Base-by-base conservation (phyloP, 768 basidiomycete species). In the Harrya chromipes region DNA sequence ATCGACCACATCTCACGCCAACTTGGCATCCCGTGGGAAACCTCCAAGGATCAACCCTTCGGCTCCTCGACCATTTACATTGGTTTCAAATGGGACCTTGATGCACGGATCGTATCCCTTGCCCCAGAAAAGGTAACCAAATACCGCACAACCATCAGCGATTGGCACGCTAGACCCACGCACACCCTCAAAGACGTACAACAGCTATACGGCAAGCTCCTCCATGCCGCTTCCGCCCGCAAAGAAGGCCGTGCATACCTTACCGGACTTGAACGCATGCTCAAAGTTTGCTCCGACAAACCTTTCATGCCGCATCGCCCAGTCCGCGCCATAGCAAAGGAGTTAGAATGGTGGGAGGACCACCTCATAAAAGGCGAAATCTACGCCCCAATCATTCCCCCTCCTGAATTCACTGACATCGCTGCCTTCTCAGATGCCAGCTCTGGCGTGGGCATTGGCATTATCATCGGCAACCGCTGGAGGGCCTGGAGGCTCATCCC, bases 41-140 rank as follows among this genome's bases (percentile, higher is more conserved):
- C 1, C 0, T 26, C 38, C 0, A 60, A 59, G 11, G 53, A 60
- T 20, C 51, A 58, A 19, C 47, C 40, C 0, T 60, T 60, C 1
- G n/a, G n/a, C n/a, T 7, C 27, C 2, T 1, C 31, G 1, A 33
- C n/a, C 0, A 40, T 17, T 0, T 58, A 58, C 23, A 55, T 60
- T 7, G 68, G 73, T 1, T 73, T 75, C 58, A 17, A 49, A 13
- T 75, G 71, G 74, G 56, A 72, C 29, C 41, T 72, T 1, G 43
- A 12, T 0, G 0, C 13, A 8, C 33, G 50, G 13, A 44, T 52
- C 0, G 72, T 72, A 0, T 21, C 57, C 0, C 45, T 75, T 0
- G 56, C 64, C 0, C 1, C 31, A 3, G 59, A 55, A 20, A 74
- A 29, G 5, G 1, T 1, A 0, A 2, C 4, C 0, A 62, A 62